Conservation (phyloP, 805 yeast genomes). For the Komagataella phaffii region DNA sequence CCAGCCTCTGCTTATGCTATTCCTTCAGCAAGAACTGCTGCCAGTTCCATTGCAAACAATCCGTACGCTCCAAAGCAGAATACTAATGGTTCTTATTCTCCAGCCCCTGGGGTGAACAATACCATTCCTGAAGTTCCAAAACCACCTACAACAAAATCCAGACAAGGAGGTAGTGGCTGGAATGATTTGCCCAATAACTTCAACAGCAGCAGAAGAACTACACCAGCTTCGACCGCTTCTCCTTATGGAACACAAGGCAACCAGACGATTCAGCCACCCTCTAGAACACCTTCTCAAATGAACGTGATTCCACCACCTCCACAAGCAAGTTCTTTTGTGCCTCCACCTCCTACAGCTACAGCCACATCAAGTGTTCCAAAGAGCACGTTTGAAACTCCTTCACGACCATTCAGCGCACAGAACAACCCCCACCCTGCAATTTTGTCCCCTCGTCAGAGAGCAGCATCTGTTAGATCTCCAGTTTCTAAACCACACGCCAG, state of each 20-base stretch:
- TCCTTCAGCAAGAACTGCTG: not conserved
- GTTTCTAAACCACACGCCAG: constrained; percentile 5
- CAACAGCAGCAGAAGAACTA: not conserved
- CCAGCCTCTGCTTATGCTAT: not conserved
- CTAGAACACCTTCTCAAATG: constrained; percentile 7
- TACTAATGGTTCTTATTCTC: constrained; percentile 3
- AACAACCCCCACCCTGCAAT: not conserved
- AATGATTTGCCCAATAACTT: not conserved
- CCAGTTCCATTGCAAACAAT: constrained; percentile 6
- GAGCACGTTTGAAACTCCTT: not conserved
- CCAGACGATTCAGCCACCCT: constrained; percentile 1
- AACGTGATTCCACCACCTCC: constrained; percentile 12
- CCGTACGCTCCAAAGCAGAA: constrained; percentile 23
- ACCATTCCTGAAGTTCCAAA: not conserved
- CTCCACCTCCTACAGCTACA: constrained; percentile 19
- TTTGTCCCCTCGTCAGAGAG: not conserved
- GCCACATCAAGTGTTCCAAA: constrained; percentile 3
- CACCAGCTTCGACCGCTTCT: not conserved
- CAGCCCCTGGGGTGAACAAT: not conserved
- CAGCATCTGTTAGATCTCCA: constrained; percentile 1
- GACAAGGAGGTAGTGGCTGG: not conserved
- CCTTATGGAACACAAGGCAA: not conserved
- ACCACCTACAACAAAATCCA: not conserved
- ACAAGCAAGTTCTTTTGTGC: constrained; percentile 17
- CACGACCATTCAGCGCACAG: not conserved